Base-by-base conservation (phyloP, 768 basidiomycete genomes). In the Rhodotorula kratochvilovae region DNA sequence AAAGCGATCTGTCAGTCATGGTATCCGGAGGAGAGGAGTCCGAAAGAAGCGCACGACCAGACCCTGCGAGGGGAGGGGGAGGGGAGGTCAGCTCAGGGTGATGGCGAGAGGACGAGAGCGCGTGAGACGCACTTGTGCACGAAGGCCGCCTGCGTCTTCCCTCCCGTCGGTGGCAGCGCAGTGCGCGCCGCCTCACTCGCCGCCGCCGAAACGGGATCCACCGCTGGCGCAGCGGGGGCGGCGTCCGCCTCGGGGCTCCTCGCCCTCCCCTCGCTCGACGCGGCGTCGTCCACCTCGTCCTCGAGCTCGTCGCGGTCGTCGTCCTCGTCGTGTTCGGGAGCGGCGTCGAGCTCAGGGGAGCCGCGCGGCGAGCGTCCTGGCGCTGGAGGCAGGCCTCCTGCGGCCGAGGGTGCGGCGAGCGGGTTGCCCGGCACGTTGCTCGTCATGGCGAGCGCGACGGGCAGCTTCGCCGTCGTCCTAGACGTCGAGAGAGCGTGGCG, bases 71-170 rank as follows among this genome's bases (percentile, higher is more conserved):
- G 21, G 16, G 42, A 48, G 25, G 43, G 16, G 3, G 21, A 33
- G 35, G 19, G 35, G 4, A 27, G 16, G 31, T 46, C 31, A 35
- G 45, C 5, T 4, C 39, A 17, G 15, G 12, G 2, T 16, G 29
- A 5, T 11, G 11, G 46, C 21, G n/a, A 27, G 43, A 50, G 35
- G 23, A 23, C n/a, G n/a, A n/a, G n/a, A 31, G 31, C 6, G 2
- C 2, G 53, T 25, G 42, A 15, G 53, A 66, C 70, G 21, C 19
- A 63, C 70, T 71, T 71, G 53, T 59, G 46, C 5, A 71, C 70
- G 42, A 71, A 71, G 2, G 70, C 64, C 0, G 70, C 70, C 33
- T 71, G 70, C 23, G 70, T 63, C 33, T 71, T 56, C 11, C 64
- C 64, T 5, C 25, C 25, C 13, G 56, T 29, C 5, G 53, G 65